Percentiles rank a stretch among this genome's conserved stretches.
Evolutionary conservation across 2,329 filamentous ascomycete species (phyloP).

Genomic region (Ceratocystis cubensis): DNA sequence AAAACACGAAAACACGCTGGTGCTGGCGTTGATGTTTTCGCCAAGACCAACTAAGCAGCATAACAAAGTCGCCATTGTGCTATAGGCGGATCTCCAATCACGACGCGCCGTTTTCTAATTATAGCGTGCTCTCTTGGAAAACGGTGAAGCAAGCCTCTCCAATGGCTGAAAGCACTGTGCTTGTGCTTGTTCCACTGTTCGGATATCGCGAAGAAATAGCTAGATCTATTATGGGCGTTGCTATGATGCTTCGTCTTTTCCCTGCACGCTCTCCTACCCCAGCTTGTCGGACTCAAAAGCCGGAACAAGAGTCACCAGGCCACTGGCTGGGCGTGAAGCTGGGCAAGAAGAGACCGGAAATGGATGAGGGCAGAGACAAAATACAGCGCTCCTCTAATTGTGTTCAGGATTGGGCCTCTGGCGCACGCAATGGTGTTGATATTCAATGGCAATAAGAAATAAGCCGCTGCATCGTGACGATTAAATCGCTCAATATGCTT

Average conservation of each 20-base stretch:
- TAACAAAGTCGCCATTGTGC: neutral
- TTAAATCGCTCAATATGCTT: conserved; percentile 5
- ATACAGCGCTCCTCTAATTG: no score
- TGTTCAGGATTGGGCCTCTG: no score
- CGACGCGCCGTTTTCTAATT: neutral
- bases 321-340: neutral
- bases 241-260: no score
- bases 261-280: no score
- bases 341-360: neutral
- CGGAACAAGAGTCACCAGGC: neutral
- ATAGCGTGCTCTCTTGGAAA: neutral
- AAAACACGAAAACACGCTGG: neutral
- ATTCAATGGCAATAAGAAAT: neutral
- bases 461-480: neutral
- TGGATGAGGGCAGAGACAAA: neutral
- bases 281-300: neutral
- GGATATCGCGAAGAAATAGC: neutral
- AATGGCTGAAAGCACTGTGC: neutral
- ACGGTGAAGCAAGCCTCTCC: neutral
- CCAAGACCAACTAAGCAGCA: neutral
- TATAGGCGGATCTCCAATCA: neutral
- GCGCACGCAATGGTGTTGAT: neutral
- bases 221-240: no score
- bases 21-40: neutral
- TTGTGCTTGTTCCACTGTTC: neutral